Evolutionary conservation across 495 filamentous ascomycete species (phyloP).

Genomic region (Talaromyces ruber): DNA sequence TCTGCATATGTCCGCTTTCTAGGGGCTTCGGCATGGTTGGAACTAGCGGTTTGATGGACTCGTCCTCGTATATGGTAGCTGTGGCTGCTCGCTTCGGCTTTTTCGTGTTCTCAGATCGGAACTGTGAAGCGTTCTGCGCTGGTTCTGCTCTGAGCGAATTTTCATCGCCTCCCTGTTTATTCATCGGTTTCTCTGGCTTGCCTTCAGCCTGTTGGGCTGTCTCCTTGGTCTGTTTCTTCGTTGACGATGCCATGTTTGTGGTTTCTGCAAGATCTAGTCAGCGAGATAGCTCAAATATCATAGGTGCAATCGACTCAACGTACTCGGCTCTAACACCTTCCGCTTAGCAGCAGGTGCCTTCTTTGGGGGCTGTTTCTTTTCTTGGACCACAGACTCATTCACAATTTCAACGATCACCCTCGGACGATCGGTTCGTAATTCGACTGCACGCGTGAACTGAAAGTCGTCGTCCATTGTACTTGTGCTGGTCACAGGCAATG

Average conservation of each 20-base stretch:
- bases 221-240: constrained; percentile 10
- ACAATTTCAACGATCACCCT: constrained; percentile 13
- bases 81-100: background rate
- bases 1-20: background rate
- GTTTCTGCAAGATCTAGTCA: constrained; percentile 39
- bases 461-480: constrained; percentile 37
- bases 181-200: constrained; percentile 8
- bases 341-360: constrained; percentile 21
- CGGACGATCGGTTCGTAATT: constrained; percentile 8
- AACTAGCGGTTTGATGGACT: background rate
- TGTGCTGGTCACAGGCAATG: constrained; percentile 8
- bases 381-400: constrained; percentile 4
- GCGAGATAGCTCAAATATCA: background rate
- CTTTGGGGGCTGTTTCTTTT: constrained; percentile 1
- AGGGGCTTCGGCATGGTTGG: background rate
- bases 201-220: background rate
- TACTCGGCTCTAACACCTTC: constrained; percentile 54
- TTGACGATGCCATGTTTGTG: constrained; percentile 33
- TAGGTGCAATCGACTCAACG: constrained; percentile 14
- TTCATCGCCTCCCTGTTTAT: constrained; percentile 4
- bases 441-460: constrained; percentile 31
- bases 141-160: background rate
- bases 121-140: background rate
- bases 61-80: background rate
- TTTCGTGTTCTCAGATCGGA: background rate